Conservation (phyloP, 306 rosid species). For the Mimosa pudica region DNA sequence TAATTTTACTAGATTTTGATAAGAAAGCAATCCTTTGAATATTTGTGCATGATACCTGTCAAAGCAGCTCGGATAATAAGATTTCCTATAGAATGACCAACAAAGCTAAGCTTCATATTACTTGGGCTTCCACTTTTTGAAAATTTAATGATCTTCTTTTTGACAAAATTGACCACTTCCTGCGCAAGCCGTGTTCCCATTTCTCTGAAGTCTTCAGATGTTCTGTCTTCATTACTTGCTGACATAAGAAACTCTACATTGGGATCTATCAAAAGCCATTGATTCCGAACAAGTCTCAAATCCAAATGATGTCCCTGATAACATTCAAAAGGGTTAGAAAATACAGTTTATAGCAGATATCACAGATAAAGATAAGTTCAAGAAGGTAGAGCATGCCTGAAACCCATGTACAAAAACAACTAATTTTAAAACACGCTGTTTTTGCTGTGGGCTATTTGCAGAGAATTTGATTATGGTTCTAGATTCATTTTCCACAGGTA, state of each 20-base stretch:
- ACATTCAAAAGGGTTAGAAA: constrained; percentile 7
- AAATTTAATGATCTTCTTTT: constrained; percentile 81
- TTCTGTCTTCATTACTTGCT: constrained; percentile 82
- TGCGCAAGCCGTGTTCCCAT: constrained; percentile 94
- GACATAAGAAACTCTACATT: constrained; percentile 91
- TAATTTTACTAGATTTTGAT: constrained; percentile 16
- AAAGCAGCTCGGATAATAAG: constrained; percentile 84
- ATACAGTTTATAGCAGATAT: constrained; percentile 10
- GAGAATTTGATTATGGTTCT: constrained; percentile 47
- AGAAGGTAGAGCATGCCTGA: constrained; percentile 71
- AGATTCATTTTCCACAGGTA: constrained; percentile 43
- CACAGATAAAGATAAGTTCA: constrained; percentile 32
- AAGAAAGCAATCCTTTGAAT: constrained; percentile 22
- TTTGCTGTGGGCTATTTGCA: constrained; percentile 41
- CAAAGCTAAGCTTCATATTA: constrained; percentile 85
- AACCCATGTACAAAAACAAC: constrained; percentile 97
- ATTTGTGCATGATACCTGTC: constrained; percentile 56
- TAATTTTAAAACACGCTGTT: constrained; percentile 63
- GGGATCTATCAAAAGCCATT: constrained; percentile 96
- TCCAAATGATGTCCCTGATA: constrained; percentile 95
- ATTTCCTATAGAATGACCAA: constrained; percentile 98
- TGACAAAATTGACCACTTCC: constrained; percentile 77
- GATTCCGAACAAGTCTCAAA: constrained; percentile 91
- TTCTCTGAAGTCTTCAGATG: constrained; percentile 91
- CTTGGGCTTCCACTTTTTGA: constrained; percentile 63